Evolutionary conservation across 345 rosid species (phyloP).

Genomic region (Linum trigynum): DNA sequence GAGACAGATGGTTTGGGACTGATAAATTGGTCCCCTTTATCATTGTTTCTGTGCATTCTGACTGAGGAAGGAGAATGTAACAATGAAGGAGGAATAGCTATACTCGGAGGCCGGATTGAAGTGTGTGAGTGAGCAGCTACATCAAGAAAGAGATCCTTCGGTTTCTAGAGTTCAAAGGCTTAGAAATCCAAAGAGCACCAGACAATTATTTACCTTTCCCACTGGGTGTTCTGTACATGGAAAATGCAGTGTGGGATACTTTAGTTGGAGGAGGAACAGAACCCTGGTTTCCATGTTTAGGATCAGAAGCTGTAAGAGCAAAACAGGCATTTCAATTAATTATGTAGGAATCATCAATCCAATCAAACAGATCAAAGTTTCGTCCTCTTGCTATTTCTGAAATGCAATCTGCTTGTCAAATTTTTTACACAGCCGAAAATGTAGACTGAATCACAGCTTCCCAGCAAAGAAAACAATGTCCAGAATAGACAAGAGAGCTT

Average conservation of each 20-base stretch:
- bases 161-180: neutral
- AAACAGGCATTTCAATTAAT: neutral
- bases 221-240: conserved; percentile 16
- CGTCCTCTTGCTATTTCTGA: too few species aligned
- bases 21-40: conserved; percentile 18
- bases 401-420: neutral
- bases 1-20: conserved; percentile 22
- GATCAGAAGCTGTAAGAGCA: conserved; percentile 13
- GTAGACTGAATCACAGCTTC: neutral
- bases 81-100: conserved; percentile 41
- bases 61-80: conserved; percentile 21
- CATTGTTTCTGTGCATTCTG: conserved; percentile 26
- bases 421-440: too few species aligned
- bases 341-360: neutral
- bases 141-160: conserved; percentile 11
- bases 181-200: neutral
- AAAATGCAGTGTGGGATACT: conserved; percentile 19
- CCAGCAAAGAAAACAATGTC: conserved; percentile 20
- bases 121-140: conserved; percentile 28
- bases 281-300: conserved; percentile 20
- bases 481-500: conserved; percentile 11
- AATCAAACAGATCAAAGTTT: neutral
- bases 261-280: conserved; percentile 12
- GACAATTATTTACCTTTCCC: conserved; percentile 20
- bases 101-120: conserved; percentile 34